These are phyloP conservation scores for Boletus insuetus DNA, from an alignment of 768 basidiomycete genomes.

Conservation along the genomic window DNA sequence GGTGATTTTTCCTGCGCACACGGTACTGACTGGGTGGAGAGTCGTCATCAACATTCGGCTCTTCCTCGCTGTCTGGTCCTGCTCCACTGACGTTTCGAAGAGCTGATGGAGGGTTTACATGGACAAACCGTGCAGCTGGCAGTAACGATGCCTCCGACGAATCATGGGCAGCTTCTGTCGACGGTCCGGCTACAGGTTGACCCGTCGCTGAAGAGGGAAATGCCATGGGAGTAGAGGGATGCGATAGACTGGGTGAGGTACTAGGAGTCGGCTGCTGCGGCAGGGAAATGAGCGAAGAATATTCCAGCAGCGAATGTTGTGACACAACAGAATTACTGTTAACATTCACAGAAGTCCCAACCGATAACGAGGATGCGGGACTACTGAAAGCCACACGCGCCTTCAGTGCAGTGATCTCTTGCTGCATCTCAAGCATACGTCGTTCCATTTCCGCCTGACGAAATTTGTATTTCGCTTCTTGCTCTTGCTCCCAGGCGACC, in stretches of 20 bases:
- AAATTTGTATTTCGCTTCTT: slow-evolving; percentile 56
- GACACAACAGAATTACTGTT: background rate
- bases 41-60: slow-evolving; percentile 34
- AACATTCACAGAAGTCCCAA: background rate
- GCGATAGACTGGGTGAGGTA: slow-evolving; percentile 29
- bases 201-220: slow-evolving; percentile 12
- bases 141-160: slow-evolving; percentile 6
- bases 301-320: slow-evolving; percentile 10
- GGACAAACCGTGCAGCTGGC: slow-evolving; percentile 21
- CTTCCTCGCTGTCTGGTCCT: slow-evolving; percentile 38
- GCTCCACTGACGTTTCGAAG: slow-evolving; percentile 27
- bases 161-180: slow-evolving; percentile 1
- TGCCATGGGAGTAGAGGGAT: slow-evolving; percentile 28
- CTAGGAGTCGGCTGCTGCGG: slow-evolving; percentile 31
- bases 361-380: slow-evolving; percentile 5
- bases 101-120: slow-evolving; percentile 9
- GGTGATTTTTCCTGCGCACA: slow-evolving; percentile 51
- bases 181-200: slow-evolving; percentile 12
- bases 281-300: background rate
- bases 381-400: slow-evolving; percentile 34
- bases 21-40: slow-evolving; percentile 33
- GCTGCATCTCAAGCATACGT: slow-evolving; percentile 51
- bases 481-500: slow-evolving; percentile 65
- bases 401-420: slow-evolving; percentile 48
- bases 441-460: slow-evolving; percentile 59